Base-by-base conservation (phyloP, 169 alveolate genomes). In the Plasmodium yoelii region DNA sequence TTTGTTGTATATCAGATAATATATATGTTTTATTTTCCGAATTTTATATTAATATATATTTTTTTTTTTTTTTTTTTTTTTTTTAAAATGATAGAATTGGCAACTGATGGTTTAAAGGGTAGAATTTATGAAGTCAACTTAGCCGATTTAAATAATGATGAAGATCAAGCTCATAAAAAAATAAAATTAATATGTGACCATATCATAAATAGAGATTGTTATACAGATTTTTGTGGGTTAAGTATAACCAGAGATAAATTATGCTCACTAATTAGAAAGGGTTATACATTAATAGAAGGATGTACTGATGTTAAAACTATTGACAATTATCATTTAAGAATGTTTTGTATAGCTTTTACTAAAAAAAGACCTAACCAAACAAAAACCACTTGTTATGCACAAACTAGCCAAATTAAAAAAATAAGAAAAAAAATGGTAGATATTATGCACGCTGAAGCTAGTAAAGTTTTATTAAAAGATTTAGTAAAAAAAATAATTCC, bases 321-420 rank as follows among this genome's bases (percentile, higher is more conserved):
- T 28, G 99, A 98, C 87, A 99, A 99, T 51, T 97, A 97, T 94
- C 95, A 95, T 69, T 95, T 98, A 88, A 96, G 99, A 87, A 93
- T 98, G 97, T 98, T 98, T 95, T 95, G 98, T 93, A 97, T 98
- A 86, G 99, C 98, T 65, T 98, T 98, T 96, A 98, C 99, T 55
- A 97, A 97, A 86, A 96, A 94, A 93, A 96, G 98, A 80, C 97
- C 95, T 34, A 97, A 96, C 39, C 99, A 98, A 93, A 96, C 97
- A 87, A 97, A 97, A 96, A 96, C 98, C 51, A 98, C 99, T 49
- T 96, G 99, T 96, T 98, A 98, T 92, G 99, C 99, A 49, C 97
- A 96, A 87, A 88, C 98, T 24, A 95, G 99, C 26, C 99, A 98
- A 94, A 96, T 96, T 84, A 96, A 97, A 73, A 96, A 95, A 93